Evolutionary conservation across 2,329 filamentous ascomycete species (phyloP).

Genomic region (Mycosphaerelloides madeirae): DNA sequence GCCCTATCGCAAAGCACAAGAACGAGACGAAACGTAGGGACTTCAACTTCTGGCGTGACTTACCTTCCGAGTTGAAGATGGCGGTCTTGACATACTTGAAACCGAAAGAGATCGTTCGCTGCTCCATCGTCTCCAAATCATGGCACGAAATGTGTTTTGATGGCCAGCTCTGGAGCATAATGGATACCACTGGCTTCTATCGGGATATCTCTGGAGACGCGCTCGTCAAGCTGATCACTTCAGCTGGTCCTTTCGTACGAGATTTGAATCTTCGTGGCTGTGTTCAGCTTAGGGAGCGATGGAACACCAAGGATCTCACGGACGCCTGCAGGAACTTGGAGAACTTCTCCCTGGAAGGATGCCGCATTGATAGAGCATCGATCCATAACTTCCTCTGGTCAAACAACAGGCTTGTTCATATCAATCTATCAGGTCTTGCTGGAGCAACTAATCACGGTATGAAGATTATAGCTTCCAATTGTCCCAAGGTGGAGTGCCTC

Average conservation of each 20-base stretch:
- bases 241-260: constrained; percentile 83
- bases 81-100: constrained; percentile 70
- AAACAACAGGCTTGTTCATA: constrained; percentile 72
- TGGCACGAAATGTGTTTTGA: constrained; percentile 87
- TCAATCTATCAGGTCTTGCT: constrained; percentile 79
- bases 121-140: constrained; percentile 69
- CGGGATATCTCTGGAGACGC: constrained; percentile 78
- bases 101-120: constrained; percentile 75
- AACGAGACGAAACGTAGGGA: constrained; percentile 33
- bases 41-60: constrained; percentile 69
- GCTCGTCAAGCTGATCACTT: constrained; percentile 75
- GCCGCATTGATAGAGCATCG: constrained; percentile 72
- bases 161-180: constrained; percentile 82
- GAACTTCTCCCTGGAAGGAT: constrained; percentile 84
- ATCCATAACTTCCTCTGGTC: constrained; percentile 74
- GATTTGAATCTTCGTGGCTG: constrained; percentile 89
- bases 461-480: constrained; percentile 77
- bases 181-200: constrained; percentile 78
- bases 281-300: constrained; percentile 78
- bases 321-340: constrained; percentile 81
- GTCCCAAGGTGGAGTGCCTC: constrained; percentile 73
- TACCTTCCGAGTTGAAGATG: constrained; percentile 79
- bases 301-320: constrained; percentile 70
- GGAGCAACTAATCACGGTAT: constrained; percentile 79
- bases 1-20: constrained; percentile 25